phyloP scores from a whole-genome alignment of 352 stramenopile species.

The Phytophthora fragariae region DNA sequence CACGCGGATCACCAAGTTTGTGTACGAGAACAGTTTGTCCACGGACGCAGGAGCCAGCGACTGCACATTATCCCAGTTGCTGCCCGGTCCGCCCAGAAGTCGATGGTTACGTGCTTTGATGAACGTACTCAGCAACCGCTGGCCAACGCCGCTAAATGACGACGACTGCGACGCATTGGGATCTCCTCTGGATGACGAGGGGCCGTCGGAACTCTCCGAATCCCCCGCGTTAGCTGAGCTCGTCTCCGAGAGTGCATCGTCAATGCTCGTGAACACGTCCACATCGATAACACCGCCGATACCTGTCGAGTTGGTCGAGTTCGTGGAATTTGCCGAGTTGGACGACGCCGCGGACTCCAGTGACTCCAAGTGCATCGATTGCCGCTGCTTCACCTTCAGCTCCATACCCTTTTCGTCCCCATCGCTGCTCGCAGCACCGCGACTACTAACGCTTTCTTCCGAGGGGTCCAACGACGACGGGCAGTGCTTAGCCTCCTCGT shows the following conservation, averaged over 20 bases:
- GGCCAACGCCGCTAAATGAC: constrained; percentile 73
- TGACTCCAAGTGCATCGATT: constrained; percentile 40
- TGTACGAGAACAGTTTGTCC: constrained; percentile 71
- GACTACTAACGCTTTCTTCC: constrained; percentile 23
- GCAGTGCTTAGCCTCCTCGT: constrained; percentile 76
- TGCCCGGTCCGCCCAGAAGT: constrained; percentile 53
- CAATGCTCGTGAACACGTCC: constrained; percentile 81
- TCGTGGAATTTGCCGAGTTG: constrained; percentile 41
- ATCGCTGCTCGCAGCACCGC: constrained; percentile 27
- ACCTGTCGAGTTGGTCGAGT: constrained; percentile 44
- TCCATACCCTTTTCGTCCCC: constrained; percentile 28
- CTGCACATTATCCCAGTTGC: constrained; percentile 34
- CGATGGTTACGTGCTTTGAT: constrained; percentile 73
- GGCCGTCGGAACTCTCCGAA: constrained; percentile 28
- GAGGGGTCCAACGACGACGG: constrained; percentile 24
- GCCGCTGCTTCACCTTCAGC: constrained; percentile 34
- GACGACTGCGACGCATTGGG: constrained; percentile 51
- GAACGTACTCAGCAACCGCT: constrained; percentile 73
- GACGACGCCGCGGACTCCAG: constrained; percentile 40
- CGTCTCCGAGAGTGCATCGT: constrained; percentile 65
- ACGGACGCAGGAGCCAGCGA: constrained; percentile 55
- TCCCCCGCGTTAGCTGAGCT: constrained; percentile 38
- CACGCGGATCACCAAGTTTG: constrained; percentile 81
- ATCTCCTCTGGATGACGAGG: constrained; percentile 33
- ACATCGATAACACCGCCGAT: constrained; percentile 84